These are phyloP conservation scores for Phytophthora pisi DNA, from an alignment of 352 stramenopile genomes.

Conservation along the genomic window DNA sequence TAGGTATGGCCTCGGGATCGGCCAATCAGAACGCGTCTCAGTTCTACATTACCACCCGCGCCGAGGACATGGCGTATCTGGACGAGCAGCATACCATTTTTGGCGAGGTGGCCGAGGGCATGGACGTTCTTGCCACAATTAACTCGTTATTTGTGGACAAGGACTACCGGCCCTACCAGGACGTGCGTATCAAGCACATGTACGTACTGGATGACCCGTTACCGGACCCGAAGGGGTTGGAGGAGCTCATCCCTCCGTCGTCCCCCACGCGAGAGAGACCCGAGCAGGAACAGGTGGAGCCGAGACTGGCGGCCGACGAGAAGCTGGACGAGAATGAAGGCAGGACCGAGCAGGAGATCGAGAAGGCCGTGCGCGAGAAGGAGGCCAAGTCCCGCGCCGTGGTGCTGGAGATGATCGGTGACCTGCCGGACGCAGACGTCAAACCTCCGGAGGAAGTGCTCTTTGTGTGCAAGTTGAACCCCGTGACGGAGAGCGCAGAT, in stretches of 20 bases:
- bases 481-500: constrained; percentile 93
- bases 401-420: constrained; percentile 99
- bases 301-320: constrained; percentile 91
- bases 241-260: constrained; percentile 63
- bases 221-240: constrained; percentile 66
- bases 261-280: constrained; percentile 92
- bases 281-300: constrained; percentile 90
- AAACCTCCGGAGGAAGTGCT: constrained; percentile 98
- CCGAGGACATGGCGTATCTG: constrained; percentile 91
- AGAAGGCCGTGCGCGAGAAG: constrained; percentile 88
- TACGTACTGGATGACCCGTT: constrained; percentile 89
- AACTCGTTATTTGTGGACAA: constrained; percentile 96
- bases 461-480: constrained; percentile 98
- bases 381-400: constrained; percentile 96
- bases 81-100: constrained; percentile 93
- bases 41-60: constrained; percentile 97
- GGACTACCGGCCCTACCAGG: constrained; percentile 94
- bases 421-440: constrained; percentile 97
- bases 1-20: constrained; percentile 88
- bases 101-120: constrained; percentile 92
- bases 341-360: constrained; percentile 87
- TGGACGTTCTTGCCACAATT: constrained; percentile 95
- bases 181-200: constrained; percentile 97
- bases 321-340: constrained; percentile 75
- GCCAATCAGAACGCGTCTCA: constrained; percentile 90